Base-by-base conservation (phyloP, 805 yeast genomes). In the Saccharomyces paradoxus region DNA sequence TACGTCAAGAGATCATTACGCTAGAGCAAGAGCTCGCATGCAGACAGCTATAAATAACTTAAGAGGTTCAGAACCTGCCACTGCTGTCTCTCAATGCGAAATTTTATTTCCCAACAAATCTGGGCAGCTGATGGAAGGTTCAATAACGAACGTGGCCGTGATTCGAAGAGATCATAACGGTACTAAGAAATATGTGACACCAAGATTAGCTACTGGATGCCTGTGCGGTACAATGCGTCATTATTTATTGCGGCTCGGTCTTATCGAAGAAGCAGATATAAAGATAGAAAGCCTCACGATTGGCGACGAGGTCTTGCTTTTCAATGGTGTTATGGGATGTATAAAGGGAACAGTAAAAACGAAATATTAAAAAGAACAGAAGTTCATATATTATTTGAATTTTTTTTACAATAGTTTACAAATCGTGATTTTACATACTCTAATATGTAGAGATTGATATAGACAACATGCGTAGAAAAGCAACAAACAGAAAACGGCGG, bases 261-360 rank as follows among this genome's bases (percentile, higher is more conserved):
- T 74, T 30, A 70, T 88, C 2, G 71, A 72, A 48, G 92, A 86
- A 64, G 76, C 75, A 1, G 66, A 87, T 4, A 61, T 65, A 1
- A 56, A 57, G 9, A 63, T 75, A 24, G 67, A 71, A 12, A 79
- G 78, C n/a, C 61, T 92, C 3, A 62, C 66, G 31, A 67, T 69
- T n/a, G 96, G 96, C 4, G 89, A 84, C 55, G 81, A 79, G 37
- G 77, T 91, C 1, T 65, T 94, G 37, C 63, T 92, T 26, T 83
- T 89, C 67, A 92, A 92, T 70, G 96, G 89, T 8, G 77, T 92
- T 4, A 80, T 82, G 71, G 99, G 99, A 2, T 86, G 88, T 13
- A 81, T 81, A 0, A 80, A 76, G 58, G 94, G 87, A 2, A 72
- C 66, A 7, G 69, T 86, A 3, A 65, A 67, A n/a, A 61, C 41